Evolutionary conservation across 306 rosid genomes (phyloP).

Genomic region (Corylus americana): DNA sequence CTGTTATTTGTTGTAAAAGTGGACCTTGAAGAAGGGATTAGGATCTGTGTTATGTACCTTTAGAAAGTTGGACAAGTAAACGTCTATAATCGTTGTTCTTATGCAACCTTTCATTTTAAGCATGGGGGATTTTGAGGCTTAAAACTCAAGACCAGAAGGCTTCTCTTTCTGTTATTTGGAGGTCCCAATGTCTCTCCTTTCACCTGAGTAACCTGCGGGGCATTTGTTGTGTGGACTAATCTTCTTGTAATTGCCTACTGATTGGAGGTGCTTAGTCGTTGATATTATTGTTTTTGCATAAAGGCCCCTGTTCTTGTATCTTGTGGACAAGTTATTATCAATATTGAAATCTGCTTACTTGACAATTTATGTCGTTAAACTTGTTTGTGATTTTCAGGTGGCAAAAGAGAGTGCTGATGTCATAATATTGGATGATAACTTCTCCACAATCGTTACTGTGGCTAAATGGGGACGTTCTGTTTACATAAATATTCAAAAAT

Average conservation of each 20-base stretch:
- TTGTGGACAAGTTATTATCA: slow-evolving; percentile 9
- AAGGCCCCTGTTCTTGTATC: slow-evolving; percentile 18
- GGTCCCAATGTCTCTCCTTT: not conserved
- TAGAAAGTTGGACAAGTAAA: not conserved
- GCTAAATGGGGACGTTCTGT: slow-evolving; percentile 99
- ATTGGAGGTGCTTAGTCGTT: not conserved
- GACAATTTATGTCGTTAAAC: slow-evolving; percentile 15
- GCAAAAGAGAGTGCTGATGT: slow-evolving; percentile 99
- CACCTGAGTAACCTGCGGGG: not conserved
- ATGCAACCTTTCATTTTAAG: not conserved
- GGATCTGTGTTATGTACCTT: not conserved
- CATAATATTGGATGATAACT: slow-evolving; percentile 89
- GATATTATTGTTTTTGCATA: not conserved
- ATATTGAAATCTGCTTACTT: slow-evolving; percentile 5
- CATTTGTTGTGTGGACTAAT: not conserved
- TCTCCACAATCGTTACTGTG: slow-evolving; percentile 92
- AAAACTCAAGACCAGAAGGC: not conserved
- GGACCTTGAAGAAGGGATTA: not conserved
- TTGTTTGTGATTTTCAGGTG: slow-evolving; percentile 58
- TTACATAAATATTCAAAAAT: slow-evolving; percentile 91
- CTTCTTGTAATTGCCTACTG: not conserved
- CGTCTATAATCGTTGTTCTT: not conserved
- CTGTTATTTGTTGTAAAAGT: not conserved
- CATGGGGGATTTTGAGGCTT: not conserved
- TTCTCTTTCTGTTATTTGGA: not conserved